Evolutionary conservation across 2,329 filamentous ascomycete genomes (phyloP).

Genomic region (Colletotrichum siamense): DNA sequence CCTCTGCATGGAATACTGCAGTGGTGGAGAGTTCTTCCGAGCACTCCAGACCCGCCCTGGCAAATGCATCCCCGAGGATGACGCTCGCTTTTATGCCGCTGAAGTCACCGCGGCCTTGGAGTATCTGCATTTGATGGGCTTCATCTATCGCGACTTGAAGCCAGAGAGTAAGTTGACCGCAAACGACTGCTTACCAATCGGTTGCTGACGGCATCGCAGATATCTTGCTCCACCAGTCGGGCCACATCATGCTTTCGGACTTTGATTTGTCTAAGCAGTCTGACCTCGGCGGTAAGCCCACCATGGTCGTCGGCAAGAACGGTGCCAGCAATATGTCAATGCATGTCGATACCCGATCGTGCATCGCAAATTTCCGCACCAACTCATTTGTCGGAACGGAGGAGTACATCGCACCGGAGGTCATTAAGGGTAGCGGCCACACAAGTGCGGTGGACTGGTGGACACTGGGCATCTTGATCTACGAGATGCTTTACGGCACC

Average conservation of each 20-base stretch:
- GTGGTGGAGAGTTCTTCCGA: slow-evolving; percentile 97
- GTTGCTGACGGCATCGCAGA: slow-evolving; percentile 57
- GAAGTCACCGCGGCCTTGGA: slow-evolving; percentile 97
- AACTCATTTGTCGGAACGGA: slow-evolving; percentile 99
- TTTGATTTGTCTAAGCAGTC: slow-evolving; percentile 99
- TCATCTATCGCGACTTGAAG: slow-evolving; percentile 98
- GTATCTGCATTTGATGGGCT: slow-evolving; percentile 98
- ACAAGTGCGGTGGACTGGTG: slow-evolving; percentile 99
- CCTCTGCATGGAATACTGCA: slow-evolving; percentile 99
- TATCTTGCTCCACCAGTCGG: slow-evolving; percentile 97
- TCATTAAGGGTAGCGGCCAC: slow-evolving; percentile 98
- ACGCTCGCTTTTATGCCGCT: slow-evolving; percentile 95
- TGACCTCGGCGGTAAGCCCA: slow-evolving; percentile 91
- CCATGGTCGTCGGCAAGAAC: slow-evolving; percentile 94
- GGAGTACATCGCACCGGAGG: slow-evolving; percentile 98
- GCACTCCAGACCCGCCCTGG: slow-evolving; percentile 95
- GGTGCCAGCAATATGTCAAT: slow-evolving; percentile 85
- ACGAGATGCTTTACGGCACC: slow-evolving; percentile 98
- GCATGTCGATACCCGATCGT: slow-evolving; percentile 98
- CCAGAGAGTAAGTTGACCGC: slow-evolving; percentile 79
- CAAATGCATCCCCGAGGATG: slow-evolving; percentile 96
- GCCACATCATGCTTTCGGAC: slow-evolving; percentile 99
- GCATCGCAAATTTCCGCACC: slow-evolving; percentile 96
- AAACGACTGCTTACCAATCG: slow-evolving; percentile 4
- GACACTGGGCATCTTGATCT: slow-evolving; percentile 96